Evolutionary conservation across 371 early-diverging fungal species (phyloP).

Genomic region (Gilbertella persicaria): DNA sequence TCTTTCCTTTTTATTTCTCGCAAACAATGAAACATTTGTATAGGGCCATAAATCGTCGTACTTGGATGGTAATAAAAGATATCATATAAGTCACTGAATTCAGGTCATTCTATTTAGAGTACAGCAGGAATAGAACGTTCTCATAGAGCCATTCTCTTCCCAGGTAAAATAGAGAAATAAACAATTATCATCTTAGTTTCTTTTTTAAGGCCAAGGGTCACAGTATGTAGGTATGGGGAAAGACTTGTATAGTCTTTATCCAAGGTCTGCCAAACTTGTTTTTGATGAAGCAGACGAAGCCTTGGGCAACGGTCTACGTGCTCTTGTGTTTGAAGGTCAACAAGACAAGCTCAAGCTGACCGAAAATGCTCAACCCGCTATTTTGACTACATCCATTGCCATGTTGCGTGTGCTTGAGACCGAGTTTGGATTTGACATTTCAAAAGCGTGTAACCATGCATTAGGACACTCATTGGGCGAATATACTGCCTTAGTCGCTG

Average conservation of each 20-base stretch:
- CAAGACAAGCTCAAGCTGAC: constrained; percentile 77
- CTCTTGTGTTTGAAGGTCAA: constrained; percentile 87
- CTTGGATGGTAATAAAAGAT: constrained; percentile 29
- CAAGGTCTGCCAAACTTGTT: constrained; percentile 71
- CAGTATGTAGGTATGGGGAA: constrained; percentile 93
- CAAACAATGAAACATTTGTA: too few relatives aligned
- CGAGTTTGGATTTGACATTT: constrained; percentile 80
- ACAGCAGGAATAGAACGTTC: constrained; percentile 54
- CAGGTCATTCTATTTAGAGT: constrained; percentile 38
- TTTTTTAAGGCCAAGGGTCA: constrained; percentile 73
- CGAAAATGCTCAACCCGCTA: constrained; percentile 95
- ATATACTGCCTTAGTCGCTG: constrained; percentile 87
- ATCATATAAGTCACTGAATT: neutral
- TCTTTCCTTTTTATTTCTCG: too few relatives aligned
- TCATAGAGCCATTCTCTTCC: constrained; percentile 57
- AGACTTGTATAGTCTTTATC: constrained; percentile 80
- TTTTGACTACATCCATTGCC: constrained; percentile 89
- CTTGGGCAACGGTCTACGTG: constrained; percentile 65
- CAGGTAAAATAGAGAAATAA: constrained; percentile 30
- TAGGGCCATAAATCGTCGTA: constrained; percentile 18
- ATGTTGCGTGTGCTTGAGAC: constrained; percentile 83
- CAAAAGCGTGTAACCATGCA: constrained; percentile 70
- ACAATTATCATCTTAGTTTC: neutral
- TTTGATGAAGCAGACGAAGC: constrained; percentile 91
- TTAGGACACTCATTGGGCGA: constrained; percentile 97